Evolutionary conservation across 2,329 filamentous ascomycete genomes (phyloP).

Genomic region (Dissoconium aciculare): DNA sequence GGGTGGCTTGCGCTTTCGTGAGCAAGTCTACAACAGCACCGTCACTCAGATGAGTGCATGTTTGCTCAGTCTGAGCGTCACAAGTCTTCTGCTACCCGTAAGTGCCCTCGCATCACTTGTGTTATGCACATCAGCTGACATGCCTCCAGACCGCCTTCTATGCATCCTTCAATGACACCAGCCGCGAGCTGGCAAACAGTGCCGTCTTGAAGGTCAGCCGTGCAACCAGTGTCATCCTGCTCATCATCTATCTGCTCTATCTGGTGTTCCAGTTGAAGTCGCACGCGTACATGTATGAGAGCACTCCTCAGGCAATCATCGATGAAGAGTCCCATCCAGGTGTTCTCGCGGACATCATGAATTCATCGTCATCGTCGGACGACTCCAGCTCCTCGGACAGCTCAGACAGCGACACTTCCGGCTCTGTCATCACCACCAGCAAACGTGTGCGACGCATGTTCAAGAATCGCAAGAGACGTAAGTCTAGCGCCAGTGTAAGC

Average conservation of each 20-base stretch:
- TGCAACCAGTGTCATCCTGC: conserved; percentile 72
- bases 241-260: conserved; percentile 71
- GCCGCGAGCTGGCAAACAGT: conserved; percentile 42
- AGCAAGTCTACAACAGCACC: conserved; percentile 91
- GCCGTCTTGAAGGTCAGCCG: conserved; percentile 73
- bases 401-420: conserved; percentile 53
- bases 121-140: conserved; percentile 5
- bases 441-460: conserved; percentile 58
- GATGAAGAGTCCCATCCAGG: conserved; percentile 83
- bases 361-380: conserved; percentile 47
- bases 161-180: conserved; percentile 50
- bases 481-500: conserved; percentile 58
- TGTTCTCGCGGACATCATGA: conserved; percentile 66
- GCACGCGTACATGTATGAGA: conserved; percentile 82
- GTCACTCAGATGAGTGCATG: conserved; percentile 95
- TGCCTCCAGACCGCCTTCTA: conserved; percentile 67
- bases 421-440: conserved; percentile 46
- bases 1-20: conserved; percentile 71
- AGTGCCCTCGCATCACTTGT: conserved; percentile 18
- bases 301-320: conserved; percentile 81
- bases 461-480: conserved; percentile 54
- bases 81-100: conserved; percentile 71
- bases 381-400: conserved; percentile 32
- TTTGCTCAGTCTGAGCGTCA: conserved; percentile 76
- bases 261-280: conserved; percentile 84